Percentiles rank a stretch among this genome's conserved stretches.
These are phyloP conservation scores for Dothideomycetes sp. DNA, from an alignment of 2,329 filamentous ascomycete species.

Conservation along the genomic window DNA sequence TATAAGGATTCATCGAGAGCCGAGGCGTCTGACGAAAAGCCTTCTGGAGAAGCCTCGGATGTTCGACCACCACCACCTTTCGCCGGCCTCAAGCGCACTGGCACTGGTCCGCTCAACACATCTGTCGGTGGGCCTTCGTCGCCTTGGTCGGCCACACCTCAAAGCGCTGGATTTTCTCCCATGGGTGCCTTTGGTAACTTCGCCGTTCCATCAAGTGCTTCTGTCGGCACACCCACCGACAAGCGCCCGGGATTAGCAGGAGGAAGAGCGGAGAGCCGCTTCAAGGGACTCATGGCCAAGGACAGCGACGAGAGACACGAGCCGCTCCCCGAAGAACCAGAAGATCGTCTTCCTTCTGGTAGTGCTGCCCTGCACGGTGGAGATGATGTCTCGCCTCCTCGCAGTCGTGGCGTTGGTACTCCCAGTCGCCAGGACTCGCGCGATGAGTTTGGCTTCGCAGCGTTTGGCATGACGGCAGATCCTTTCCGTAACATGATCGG, in stretches of 20 bases:
- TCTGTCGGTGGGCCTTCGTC: constrained; percentile 41
- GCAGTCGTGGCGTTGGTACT: constrained; percentile 33
- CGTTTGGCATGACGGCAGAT: constrained; percentile 52
- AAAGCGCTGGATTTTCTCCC: constrained; percentile 55
- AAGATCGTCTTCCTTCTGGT: constrained; percentile 56
- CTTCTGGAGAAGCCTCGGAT: constrained; percentile 30
- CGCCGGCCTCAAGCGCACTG: constrained; percentile 47
- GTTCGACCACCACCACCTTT: constrained; percentile 34
- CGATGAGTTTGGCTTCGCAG: constrained; percentile 51
- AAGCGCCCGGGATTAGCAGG: constrained; percentile 62
- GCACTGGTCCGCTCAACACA: constrained; percentile 45
- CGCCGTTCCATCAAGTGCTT: constrained; percentile 50
- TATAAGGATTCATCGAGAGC: constrained; percentile 41
- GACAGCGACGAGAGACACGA: constrained; percentile 58
- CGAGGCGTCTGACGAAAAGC: constrained; percentile 25
- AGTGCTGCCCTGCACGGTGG: constrained; percentile 67
- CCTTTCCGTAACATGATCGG: constrained; percentile 43
- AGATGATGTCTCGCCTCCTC: constrained; percentile 56
- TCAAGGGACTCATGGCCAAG: constrained; percentile 77
- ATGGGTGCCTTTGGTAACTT: constrained; percentile 90
- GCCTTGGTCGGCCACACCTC: constrained; percentile 52
- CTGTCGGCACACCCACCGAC: constrained; percentile 46
- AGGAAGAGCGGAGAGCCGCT: constrained; percentile 65
- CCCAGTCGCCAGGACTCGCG: constrained; percentile 41
- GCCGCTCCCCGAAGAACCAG: constrained; percentile 51